Evolutionary conservation across 352 stramenopile species (phyloP).

Genomic region (Phytophthora sansomeana): DNA sequence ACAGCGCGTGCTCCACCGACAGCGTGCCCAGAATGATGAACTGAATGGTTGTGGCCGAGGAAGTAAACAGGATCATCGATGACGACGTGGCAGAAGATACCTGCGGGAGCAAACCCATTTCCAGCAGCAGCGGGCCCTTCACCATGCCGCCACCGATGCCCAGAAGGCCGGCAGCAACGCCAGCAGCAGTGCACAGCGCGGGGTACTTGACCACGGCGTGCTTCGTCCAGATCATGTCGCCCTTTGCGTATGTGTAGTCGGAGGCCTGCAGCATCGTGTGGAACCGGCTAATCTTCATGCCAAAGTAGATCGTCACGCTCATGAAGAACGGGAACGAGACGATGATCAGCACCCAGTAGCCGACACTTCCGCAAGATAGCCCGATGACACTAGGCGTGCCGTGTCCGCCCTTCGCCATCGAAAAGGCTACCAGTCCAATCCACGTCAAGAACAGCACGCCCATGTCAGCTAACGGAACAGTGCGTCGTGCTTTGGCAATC

Average conservation of each 20-base stretch:
- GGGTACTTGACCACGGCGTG: conserved; percentile 90
- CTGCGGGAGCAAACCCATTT: conserved; percentile 90
- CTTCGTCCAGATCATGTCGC: conserved; percentile 95
- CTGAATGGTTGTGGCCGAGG: conserved; percentile 94
- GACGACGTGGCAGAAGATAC: conserved; percentile 91
- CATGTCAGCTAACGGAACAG: conserved; percentile 69
- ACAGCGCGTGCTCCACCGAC: conserved; percentile 90
- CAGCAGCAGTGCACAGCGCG: conserved; percentile 72
- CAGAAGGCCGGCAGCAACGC: conserved; percentile 74
- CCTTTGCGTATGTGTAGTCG: conserved; percentile 95
- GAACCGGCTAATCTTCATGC: conserved; percentile 67
- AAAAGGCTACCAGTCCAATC: conserved; percentile 81
- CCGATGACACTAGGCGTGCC: conserved; percentile 79
- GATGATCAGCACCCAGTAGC: conserved; percentile 72
- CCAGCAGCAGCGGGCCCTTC: conserved; percentile 89
- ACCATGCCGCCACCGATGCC: conserved; percentile 94
- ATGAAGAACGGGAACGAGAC: conserved; percentile 81
- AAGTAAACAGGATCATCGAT: conserved; percentile 95
- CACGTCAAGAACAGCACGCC: conserved; percentile 79
- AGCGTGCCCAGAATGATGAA: conserved; percentile 96
- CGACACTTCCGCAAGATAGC: conserved; percentile 64
- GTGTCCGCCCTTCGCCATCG: conserved; percentile 81
- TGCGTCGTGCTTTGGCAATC: conserved; percentile 58
- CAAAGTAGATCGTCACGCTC: conserved; percentile 78
- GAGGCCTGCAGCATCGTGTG: conserved; percentile 68